A percentile compares a stretch with the other conserved stretches of the same genome.
Conservation (phyloP, 78 protist genomes). For the Goniomonas avonlea region DNA sequence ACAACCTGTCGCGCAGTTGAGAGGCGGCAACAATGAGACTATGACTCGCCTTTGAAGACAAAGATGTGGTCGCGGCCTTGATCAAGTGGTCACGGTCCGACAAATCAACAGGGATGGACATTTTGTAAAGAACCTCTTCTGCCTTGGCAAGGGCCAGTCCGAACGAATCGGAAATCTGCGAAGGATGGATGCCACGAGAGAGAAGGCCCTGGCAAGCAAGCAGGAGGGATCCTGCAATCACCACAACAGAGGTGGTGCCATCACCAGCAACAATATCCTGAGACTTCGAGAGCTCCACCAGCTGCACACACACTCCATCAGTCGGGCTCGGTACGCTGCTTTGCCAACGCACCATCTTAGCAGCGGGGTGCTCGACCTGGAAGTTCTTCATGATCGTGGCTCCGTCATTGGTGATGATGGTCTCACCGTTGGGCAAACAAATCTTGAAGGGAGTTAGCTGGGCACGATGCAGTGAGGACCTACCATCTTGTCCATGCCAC, state of each 20-base stretch:
- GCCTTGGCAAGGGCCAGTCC: conserved; percentile 63
- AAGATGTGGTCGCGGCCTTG: conserved; percentile 89
- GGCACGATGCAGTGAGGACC: not conserved
- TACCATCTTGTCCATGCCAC: conserved; percentile 99
- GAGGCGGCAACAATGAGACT: not conserved
- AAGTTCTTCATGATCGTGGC: conserved; percentile 91
- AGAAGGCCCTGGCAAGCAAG: conserved; percentile 25
- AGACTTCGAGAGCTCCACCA: conserved; percentile 91
- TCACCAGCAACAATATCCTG: conserved; percentile 99
- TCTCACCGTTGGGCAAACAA: conserved; percentile 60
- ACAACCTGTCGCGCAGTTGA: conserved; percentile 67
- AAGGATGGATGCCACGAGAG: conserved; percentile 90
- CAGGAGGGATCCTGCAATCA: conserved; percentile 87
- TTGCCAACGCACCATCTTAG: conserved; percentile 73
- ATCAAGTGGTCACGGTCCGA: conserved; percentile 75
- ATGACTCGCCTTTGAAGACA: conserved; percentile 85
- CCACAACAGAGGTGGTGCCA: conserved; percentile 99
- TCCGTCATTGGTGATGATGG: conserved; percentile 98
- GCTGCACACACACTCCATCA: conserved; percentile 33
- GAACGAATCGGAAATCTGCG: conserved; percentile 71
- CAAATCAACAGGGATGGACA: conserved; percentile 79
- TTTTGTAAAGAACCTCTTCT: conserved; percentile 36
- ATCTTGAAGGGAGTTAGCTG: not conserved
- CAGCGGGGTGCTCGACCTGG: conserved; percentile 91
- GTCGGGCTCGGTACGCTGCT: too few relatives aligned